Evolutionary conservation across 176 grass and related monocot species (phyloP).

Genomic region (Carex pumila): DNA sequence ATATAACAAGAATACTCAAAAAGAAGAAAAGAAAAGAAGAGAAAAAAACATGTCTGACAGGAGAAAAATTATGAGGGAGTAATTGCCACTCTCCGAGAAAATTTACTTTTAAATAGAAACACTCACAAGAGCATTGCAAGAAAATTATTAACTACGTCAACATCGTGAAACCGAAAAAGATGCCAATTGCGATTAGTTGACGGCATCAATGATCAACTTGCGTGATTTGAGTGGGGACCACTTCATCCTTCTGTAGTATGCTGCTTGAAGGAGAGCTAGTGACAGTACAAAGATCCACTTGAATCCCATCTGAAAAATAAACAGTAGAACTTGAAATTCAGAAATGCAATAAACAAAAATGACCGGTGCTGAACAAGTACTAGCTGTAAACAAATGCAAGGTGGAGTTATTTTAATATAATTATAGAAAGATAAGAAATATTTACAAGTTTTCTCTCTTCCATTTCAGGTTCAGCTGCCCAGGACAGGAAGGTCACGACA

Average conservation of each 20-base stretch:
- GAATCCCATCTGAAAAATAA: slow-evolving; percentile 27
- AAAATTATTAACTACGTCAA: slow-evolving; percentile 16
- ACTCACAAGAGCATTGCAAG: slow-evolving; percentile 11
- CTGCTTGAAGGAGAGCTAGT: slow-evolving; percentile 94
- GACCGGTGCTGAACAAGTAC: background rate
- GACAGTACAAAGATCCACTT: slow-evolving; percentile 99
- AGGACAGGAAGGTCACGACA: slow-evolving; percentile 81
- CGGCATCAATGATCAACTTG: slow-evolving; percentile 80
- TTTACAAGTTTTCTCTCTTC: slow-evolving; percentile 96
- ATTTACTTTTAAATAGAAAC: slow-evolving; percentile 7
- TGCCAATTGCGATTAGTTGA: slow-evolving; percentile 53
- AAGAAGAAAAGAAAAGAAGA: background rate
- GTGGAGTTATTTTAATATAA: background rate
- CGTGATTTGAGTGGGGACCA: slow-evolving; percentile 90
- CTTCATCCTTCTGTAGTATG: slow-evolving; percentile 94
- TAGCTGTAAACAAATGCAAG: background rate
- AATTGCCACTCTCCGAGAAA: slow-evolving; percentile 19
- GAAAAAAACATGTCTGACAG: background rate
- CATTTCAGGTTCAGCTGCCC: slow-evolving; percentile 99
- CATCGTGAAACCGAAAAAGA: slow-evolving; percentile 16
- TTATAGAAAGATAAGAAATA: background rate
- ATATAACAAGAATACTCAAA: slow-evolving; percentile 2
- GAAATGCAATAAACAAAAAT: background rate
- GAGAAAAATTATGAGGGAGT: slow-evolving; percentile 10
- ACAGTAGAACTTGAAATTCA: background rate